Evolutionary conservation across 2,329 filamentous ascomycete genomes (phyloP).

Genomic region (Diaporthe destruens): DNA sequence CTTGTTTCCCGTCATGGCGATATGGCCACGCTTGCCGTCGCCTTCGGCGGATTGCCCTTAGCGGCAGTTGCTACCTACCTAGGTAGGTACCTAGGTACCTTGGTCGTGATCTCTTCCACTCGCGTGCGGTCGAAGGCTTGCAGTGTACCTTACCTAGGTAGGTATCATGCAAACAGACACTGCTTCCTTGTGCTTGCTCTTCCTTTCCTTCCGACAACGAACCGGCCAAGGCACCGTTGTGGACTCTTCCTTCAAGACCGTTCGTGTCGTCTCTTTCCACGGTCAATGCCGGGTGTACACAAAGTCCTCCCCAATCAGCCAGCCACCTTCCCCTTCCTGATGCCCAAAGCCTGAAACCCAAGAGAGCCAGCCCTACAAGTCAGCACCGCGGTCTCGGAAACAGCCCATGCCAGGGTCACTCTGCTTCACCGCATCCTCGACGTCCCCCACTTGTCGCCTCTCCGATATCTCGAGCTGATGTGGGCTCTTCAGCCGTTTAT

Average conservation of each 20-base stretch:
- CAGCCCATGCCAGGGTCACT: constrained; percentile 38
- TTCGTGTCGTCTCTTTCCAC: neutral
- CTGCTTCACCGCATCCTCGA: constrained; percentile 79
- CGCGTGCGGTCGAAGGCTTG: neutral
- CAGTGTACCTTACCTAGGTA: too few species aligned
- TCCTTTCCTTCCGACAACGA: neutral
- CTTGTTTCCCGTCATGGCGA: neutral
- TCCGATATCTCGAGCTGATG: constrained; percentile 78
- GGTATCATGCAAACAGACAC: neutral
- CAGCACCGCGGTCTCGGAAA: constrained; percentile 42
- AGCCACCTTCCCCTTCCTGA: neutral
- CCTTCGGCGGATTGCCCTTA: neutral
- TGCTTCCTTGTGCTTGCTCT: neutral
- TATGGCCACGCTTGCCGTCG: neutral
- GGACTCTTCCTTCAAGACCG: neutral
- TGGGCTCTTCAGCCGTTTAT: constrained; percentile 74
- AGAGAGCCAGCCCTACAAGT: constrained; percentile 47
- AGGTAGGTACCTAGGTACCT: too few species aligned
- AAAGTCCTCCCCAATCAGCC: neutral
- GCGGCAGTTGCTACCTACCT: neutral
- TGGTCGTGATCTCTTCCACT: neutral
- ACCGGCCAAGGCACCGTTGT: neutral
- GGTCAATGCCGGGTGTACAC: neutral
- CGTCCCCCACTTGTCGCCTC: constrained; percentile 90
- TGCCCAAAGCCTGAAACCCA: neutral